Evolutionary conservation across 2,329 filamentous ascomycete genomes (phyloP).

Genomic region (Fusarium liriodendri): DNA sequence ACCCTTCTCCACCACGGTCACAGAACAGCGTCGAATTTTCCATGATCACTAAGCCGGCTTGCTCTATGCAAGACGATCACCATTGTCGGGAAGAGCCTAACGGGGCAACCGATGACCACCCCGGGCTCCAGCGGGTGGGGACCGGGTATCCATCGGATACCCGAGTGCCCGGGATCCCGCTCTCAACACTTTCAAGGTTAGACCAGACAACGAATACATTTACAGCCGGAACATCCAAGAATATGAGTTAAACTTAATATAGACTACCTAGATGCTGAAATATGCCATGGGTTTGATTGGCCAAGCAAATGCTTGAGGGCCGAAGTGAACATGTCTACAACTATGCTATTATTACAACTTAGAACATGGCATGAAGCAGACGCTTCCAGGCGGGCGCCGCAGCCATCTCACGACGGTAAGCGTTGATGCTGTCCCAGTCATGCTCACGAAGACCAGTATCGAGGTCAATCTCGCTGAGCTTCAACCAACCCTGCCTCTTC

Average conservation of each 20-base stretch:
- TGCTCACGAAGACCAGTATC: slow-evolving; percentile 72
- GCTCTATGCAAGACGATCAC: too few relatives aligned
- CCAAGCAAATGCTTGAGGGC: not conserved
- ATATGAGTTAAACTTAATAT: not conserved
- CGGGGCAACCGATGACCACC: not conserved
- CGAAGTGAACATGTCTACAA: not conserved
- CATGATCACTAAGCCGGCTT: not conserved
- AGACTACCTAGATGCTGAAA: not conserved
- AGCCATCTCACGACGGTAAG: slow-evolving; percentile 57
- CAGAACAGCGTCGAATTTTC: not conserved
- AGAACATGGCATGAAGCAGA: slow-evolving; percentile 45
- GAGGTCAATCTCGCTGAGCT: slow-evolving; percentile 71
- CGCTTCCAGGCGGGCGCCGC: slow-evolving; percentile 59
- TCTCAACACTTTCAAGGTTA: not conserved
- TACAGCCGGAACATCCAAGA: not conserved
- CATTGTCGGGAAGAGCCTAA: not conserved
- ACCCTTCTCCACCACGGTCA: not conserved
- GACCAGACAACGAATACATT: not conserved
- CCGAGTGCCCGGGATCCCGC: slow-evolving; percentile 12
- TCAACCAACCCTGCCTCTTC: slow-evolving; percentile 71
- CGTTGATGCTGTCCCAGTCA: slow-evolving; percentile 69
- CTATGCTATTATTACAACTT: not conserved
- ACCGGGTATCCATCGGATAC: slow-evolving; percentile 6
- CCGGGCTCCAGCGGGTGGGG: not conserved
- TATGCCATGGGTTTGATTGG: not conserved